phyloP scores from a whole-genome alignment of 2,329 filamentous ascomycete genomes.

The Torrubiella hemipterigena region DNA sequence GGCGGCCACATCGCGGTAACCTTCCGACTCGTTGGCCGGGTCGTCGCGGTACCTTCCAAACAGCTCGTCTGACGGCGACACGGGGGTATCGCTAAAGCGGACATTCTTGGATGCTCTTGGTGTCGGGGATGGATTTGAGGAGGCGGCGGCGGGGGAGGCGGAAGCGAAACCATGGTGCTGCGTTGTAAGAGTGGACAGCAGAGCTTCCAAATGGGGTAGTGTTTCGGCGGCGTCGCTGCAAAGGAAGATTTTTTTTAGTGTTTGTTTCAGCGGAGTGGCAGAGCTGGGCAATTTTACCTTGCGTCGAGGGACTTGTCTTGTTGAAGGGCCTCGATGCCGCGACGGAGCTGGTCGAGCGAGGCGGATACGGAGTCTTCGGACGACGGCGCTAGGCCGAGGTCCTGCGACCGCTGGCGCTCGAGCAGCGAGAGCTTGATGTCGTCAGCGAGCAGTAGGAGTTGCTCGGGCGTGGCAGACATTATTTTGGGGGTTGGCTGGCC shows the following conservation, averaged over 20 bases:
- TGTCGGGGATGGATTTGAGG: conserved; percentile 46
- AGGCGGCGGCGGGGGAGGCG: conserved; percentile 47
- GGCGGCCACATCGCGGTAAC: conserved; percentile 47
- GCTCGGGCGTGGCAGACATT: conserved; percentile 52
- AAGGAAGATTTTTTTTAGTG: too few relatives aligned
- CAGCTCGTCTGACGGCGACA: conserved; percentile 24
- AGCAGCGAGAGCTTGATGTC: conserved; percentile 94
- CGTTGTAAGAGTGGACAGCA: too few relatives aligned
- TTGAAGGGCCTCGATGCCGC: conserved; percentile 63
- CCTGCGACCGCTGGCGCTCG: conserved; percentile 77
- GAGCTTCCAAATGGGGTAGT: too few relatives aligned
- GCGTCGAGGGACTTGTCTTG: conserved; percentile 52
- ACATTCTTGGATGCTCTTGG: conserved; percentile 54
- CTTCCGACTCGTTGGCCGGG: conserved; percentile 38
- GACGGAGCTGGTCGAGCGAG: conserved; percentile 74
- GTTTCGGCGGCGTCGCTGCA: too few relatives aligned
- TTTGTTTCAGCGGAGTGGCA: too few relatives aligned
- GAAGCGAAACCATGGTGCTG: conserved; percentile 68
- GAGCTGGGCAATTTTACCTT: too few relatives aligned
- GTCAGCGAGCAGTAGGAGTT: conserved; percentile 87
- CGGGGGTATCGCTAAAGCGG: conserved; percentile 63
- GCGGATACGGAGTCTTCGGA: conserved; percentile 79
- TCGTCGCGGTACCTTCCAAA: conserved; percentile 59
- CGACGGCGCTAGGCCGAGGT: conserved; percentile 64
- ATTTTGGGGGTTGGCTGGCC: too few relatives aligned